phyloP scores from a whole-genome alignment of 768 basidiomycete species.

The Lepiota venenata region DNA sequence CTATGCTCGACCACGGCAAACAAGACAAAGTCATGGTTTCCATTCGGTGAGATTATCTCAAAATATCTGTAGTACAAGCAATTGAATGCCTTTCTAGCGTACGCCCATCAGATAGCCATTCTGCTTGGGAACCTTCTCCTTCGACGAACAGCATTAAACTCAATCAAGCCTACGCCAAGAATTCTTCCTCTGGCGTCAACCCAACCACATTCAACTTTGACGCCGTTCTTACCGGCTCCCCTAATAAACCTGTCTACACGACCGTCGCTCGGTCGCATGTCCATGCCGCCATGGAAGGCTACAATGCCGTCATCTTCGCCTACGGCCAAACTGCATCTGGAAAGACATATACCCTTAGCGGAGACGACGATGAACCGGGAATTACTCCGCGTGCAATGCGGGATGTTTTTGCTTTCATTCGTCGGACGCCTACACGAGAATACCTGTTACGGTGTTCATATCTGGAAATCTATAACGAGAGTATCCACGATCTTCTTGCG shows the following conservation, averaged over 20 bases:
- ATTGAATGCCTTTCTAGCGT: conserved; percentile 39
- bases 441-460: conserved; percentile 96
- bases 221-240: conserved; percentile 71
- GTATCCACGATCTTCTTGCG: conserved; percentile 81
- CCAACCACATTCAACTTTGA: conserved; percentile 59
- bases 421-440: conserved; percentile 72
- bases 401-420: conserved; percentile 86
- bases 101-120: conserved; percentile 49
- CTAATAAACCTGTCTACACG: conserved; percentile 77
- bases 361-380: conserved; percentile 81
- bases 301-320: conserved; percentile 94
- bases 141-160: conserved; percentile 56
- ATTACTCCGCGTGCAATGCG: conserved; percentile 93
- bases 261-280: conserved; percentile 78
- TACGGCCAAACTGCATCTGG: conserved; percentile 87
- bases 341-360: conserved; percentile 57
- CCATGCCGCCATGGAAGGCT: conserved; percentile 93
- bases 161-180: conserved; percentile 51
- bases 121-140: conserved; percentile 54
- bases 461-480: conserved; percentile 96
- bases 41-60: conserved; percentile 48
- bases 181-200: conserved; percentile 26
- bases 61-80: not conserved
- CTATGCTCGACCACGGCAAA: conserved; percentile 51
- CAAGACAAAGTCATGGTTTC: conserved; percentile 88